phyloP scores from a whole-genome alignment of 2,329 filamentous ascomycete genomes.

The Fusarium sp. region DNA sequence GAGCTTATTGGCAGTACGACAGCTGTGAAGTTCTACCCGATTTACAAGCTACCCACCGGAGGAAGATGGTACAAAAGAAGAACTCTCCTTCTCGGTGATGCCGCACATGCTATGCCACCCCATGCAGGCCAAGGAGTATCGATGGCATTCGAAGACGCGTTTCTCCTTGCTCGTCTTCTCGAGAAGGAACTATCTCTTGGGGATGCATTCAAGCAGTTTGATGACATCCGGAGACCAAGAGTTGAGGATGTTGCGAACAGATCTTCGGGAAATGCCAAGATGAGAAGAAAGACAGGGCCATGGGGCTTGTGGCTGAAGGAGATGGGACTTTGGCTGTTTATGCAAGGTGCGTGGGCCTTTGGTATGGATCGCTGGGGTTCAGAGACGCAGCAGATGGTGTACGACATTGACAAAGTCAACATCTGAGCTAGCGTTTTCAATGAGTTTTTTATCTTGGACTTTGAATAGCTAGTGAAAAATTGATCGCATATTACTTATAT shows the following conservation, averaged over 20 bases:
- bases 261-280: background rate
- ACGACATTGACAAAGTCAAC: background rate
- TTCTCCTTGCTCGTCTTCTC: background rate
- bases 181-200: background rate
- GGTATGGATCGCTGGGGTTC: background rate
- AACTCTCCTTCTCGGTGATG: background rate
- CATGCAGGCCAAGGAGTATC: background rate
- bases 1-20: background rate
- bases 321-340: background rate
- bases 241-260: background rate
- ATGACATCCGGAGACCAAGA: background rate
- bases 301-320: background rate
- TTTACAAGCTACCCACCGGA: background rate
- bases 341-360: background rate
- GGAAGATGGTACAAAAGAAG: background rate
- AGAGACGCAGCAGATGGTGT: background rate
- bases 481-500: too few species aligned
- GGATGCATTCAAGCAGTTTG: background rate
- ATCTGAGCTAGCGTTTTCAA: background rate
- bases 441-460: background rate
- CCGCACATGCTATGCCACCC: background rate
- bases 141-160: background rate
- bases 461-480: fast-evolving
- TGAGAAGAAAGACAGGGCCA: background rate
- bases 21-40: background rate